A percentile compares a stretch with the other conserved stretches of the same genome.
These are phyloP conservation scores for Helicosporidium sp. DNA, from an alignment of 139 green algal genomes.

Conservation along the genomic window DNA sequence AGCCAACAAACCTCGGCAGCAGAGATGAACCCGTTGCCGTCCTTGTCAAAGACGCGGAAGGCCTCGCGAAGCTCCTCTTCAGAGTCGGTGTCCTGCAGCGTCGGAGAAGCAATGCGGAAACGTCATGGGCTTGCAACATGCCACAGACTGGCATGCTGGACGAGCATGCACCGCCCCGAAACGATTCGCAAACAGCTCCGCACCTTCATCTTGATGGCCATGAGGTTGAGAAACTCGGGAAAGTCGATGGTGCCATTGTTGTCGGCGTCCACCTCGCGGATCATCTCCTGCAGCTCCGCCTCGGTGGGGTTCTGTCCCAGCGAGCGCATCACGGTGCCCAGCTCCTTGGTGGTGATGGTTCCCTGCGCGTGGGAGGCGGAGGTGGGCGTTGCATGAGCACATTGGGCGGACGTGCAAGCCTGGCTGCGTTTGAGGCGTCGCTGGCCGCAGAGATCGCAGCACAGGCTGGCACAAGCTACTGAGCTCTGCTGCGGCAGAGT, in stretches of 20 bases:
- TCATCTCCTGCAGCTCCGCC: conserved; percentile 98
- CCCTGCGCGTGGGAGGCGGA: conserved; percentile 19
- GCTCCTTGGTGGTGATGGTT: conserved; percentile 92
- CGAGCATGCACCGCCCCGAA: not conserved
- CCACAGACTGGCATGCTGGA: too few species aligned
- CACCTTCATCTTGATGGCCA: conserved; percentile 97
- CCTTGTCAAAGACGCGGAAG: conserved; percentile 99
- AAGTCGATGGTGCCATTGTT: conserved; percentile 99
- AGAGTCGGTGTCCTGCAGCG: conserved; percentile 62
- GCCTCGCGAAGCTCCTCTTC: conserved; percentile 96
- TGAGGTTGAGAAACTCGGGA: conserved; percentile 94
- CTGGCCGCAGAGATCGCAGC: too few species aligned
- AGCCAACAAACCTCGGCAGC: conserved; percentile 61
- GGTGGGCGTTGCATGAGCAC: too few species aligned
- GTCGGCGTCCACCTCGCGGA: conserved; percentile 97
- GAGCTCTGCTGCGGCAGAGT: not conserved
- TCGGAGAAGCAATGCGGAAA: not conserved
- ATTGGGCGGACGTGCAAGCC: too few species aligned
- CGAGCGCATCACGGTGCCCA: conserved; percentile 96
- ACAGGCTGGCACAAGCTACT: not conserved
- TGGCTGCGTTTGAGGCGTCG: too few species aligned
- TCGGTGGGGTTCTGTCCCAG: conserved; percentile 98
- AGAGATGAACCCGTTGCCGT: conserved; percentile 97
- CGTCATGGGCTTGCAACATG: not conserved
- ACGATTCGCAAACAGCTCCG: not conserved